Base-by-base conservation (phyloP, 495 filamentous ascomycete genomes). In the Annulohypoxylon bovei region DNA sequence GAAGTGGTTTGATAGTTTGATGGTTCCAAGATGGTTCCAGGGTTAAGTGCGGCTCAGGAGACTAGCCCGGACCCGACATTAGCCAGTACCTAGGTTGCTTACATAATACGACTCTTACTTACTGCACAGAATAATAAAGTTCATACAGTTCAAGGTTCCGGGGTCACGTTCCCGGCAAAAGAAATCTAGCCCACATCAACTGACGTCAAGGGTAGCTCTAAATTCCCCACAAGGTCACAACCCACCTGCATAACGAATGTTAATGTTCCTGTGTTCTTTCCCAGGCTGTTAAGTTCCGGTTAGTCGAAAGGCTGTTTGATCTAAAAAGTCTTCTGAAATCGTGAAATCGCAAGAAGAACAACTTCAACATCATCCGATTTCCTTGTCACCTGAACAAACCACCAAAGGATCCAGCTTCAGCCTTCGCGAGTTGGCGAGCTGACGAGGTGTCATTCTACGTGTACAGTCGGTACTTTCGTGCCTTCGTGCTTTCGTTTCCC, bases 341-440 rank as follows among this genome's bases (percentile, higher is more conserved):
- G 14, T 32, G n/a, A 28, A 23, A 12, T 18, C 20, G 8, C 18
- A 32, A 32, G 2, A 30, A 16, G n/a, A 32, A 18, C 12, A 53
- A 56, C 33, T 30, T 46, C 40, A 62, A 42, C 33, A 62, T 65
- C 68, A 9, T 65, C 60, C 64, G 39, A 68, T 60, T 44, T 37
- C 65, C 54, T 42, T 42, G 49, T 68, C 70, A 72, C 70, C 70
- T 72, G 65, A 65, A 40, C 62, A 55, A 30, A 6, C 22, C 39
- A 9, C 22, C 18, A 30, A 56, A 56, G 33, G 33, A 27, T 16
- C 40, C 59, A 59, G 53, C 53, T 57, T 63, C 52, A 62, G 68
- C 63, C 58, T 59, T 16, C 30, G 32, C 28, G 9, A 65, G 30
- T 62, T 65, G 42, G 39, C 28, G 9, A 65, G 39, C 59, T 60